A percentile compares a stretch with the other conserved stretches of the same genome.
Evolutionary conservation across 805 yeast species (phyloP).

Genomic region (Hanseniaspora thailandica): DNA sequence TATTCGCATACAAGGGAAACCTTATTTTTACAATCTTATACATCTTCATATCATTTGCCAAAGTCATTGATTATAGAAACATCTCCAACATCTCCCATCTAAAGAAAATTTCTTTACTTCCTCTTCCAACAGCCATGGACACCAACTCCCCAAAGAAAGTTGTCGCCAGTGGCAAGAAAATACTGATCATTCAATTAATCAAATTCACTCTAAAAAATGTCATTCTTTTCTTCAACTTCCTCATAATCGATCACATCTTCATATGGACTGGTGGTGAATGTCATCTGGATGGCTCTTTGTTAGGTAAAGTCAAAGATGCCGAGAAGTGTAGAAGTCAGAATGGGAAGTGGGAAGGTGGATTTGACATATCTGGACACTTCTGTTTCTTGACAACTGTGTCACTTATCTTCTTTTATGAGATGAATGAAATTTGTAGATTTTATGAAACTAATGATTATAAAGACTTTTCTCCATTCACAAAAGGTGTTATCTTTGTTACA

Average conservation of each 20-base stretch:
- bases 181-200: slow-evolving; percentile 21
- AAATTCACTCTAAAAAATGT: slow-evolving; percentile 24
- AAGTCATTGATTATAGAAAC: background rate
- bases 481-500: background rate
- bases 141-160: background rate
- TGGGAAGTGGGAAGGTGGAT: slow-evolving; percentile 39
- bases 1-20: slow-evolving; percentile 32
- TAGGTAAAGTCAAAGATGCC: slow-evolving; percentile 23
- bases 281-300: slow-evolving; percentile 15
- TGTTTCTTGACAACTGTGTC: slow-evolving; percentile 36
- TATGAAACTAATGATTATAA: slow-evolving; percentile 6
- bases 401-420: slow-evolving; percentile 32
- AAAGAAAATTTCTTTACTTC: background rate
- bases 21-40: slow-evolving; percentile 21
- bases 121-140: slow-evolving; percentile 16
- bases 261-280: slow-evolving; percentile 30
- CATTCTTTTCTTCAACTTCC: slow-evolving; percentile 22
- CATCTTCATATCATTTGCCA: background rate
- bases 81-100: background rate
- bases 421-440: slow-evolving; percentile 17
- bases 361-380: slow-evolving; percentile 45
- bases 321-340: slow-evolving; percentile 25
- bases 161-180: background rate
- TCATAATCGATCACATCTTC: slow-evolving; percentile 28
- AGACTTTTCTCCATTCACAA: slow-evolving; percentile 16